Base-by-base conservation (phyloP, 2,329 filamentous ascomycete genomes). In the Alternaria gaisen region DNA sequence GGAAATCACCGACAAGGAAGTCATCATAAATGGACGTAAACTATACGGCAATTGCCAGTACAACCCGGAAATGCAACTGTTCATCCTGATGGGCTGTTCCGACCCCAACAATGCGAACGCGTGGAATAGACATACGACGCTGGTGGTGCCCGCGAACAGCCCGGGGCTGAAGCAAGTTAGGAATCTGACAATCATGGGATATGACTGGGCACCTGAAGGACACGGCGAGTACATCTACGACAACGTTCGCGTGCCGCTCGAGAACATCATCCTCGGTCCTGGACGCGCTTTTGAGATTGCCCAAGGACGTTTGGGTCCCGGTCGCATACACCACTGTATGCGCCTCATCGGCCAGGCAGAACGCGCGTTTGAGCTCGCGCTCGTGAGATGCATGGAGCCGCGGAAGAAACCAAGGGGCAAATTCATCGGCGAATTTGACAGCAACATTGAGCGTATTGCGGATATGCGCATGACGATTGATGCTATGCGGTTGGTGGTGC, bases 301-400 rank as follows among this genome's bases (percentile, higher is more conserved):
- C 1, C 79, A 81, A 61, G 80, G 80, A 26, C 70, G 80, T 18
- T 66, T 81, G 10, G 80, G 80, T 0, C 79, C 80, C 1, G 80
- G 80, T 3, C 72, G 80, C 42, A 81, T 81, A 53, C 79, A 81
- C 56, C 80, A 81, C 60, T 80, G 77, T 67, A 81, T 81, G 79
- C 74, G 80, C 9, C 61, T 80, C 8, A 79, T 81, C 53, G 80
- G 80, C 5, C 79, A 81, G 63, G 76, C 77, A n/a, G 80, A 81
- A 70, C 76, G 80, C 2, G 80, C 80, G 1, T 80, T 72, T 60
- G 80, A 81, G 61, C 73, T 81, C 10, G 78, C 78, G 3, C 74
- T 81, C 16, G 74, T 79, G 34, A 77, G 76, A 14, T 75, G 71
- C 68, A 73, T 75, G 63, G 75, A 80, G 60, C 65, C 77, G 44